A percentile compares a stretch with the other conserved stretches of the same genome.
Evolutionary conservation across 331 rosid genomes (phyloP).

Genomic region (Dryas integrifolia): DNA sequence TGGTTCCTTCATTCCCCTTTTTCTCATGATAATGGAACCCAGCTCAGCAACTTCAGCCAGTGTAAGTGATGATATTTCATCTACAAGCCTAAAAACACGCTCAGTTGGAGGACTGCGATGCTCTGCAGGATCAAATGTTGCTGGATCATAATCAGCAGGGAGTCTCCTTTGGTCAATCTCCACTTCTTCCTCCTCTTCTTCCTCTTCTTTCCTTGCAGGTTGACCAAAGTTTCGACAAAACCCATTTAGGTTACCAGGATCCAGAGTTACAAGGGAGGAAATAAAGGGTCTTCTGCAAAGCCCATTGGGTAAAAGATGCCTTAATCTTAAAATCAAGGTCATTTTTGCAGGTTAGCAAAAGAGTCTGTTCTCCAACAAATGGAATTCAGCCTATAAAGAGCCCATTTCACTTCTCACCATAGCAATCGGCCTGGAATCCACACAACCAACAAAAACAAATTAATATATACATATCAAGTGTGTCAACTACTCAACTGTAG

Average conservation of each 20-base stretch:
- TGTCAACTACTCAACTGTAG: too few relatives aligned
- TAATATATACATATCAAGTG: too few relatives aligned
- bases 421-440: constrained; percentile 4
- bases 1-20: constrained; percentile 52
- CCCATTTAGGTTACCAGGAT: constrained; percentile 28
- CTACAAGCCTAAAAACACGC: constrained; percentile 66
- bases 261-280: constrained; percentile 14
- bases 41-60: constrained; percentile 62
- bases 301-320: constrained; percentile 43
- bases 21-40: constrained; percentile 56
- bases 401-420: not conserved
- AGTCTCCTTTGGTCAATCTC: constrained; percentile 80
- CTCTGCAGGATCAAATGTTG: constrained; percentile 61
- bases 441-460: not conserved
- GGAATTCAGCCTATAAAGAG: not conserved
- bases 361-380: not conserved
- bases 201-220: constrained; percentile 61
- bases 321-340: constrained; percentile 51
- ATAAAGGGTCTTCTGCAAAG: constrained; percentile 31
- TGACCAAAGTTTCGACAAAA: constrained; percentile 44
- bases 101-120: constrained; percentile 74
- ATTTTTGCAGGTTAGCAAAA: constrained; percentile 30
- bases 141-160: constrained; percentile 79
- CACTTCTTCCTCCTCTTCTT: constrained; percentile 62
- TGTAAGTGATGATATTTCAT: constrained; percentile 72